phyloP scores from a whole-genome alignment of 306 rosid genomes.

The Alnus rubra region DNA sequence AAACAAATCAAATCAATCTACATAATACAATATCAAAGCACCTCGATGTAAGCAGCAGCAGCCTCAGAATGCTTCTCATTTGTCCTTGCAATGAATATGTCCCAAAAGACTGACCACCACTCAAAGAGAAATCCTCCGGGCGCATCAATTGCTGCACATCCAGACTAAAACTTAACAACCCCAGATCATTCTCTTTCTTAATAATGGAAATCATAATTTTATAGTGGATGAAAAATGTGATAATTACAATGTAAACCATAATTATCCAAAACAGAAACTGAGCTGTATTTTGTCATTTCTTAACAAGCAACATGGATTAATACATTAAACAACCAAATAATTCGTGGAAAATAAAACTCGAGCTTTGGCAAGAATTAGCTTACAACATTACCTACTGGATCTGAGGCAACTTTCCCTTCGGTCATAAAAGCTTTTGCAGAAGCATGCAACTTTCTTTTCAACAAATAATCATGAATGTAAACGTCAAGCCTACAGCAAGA shows the following conservation, averaged over 20 bases:
- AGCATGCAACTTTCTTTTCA: conserved; percentile 68
- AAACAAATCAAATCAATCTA: conserved; percentile 5
- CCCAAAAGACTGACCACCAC: conserved; percentile 99
- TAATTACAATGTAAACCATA: not conserved
- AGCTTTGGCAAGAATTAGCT: conserved; percentile 9
- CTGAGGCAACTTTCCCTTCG: conserved; percentile 82
- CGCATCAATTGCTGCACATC: conserved; percentile 90
- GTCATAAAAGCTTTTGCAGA: conserved; percentile 81
- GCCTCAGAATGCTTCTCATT: conserved; percentile 87
- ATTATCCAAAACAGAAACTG: not conserved
- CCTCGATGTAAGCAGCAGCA: conserved; percentile 90
- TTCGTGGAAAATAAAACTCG: not conserved
- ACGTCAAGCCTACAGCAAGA: conserved; percentile 79
- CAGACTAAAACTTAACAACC: conserved; percentile 21
- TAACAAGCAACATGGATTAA: conserved; percentile 4
- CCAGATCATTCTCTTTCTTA: not conserved
- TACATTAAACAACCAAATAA: not conserved
- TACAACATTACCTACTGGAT: conserved; percentile 74
- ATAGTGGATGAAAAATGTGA: not conserved
- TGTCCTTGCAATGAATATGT: conserved; percentile 84
- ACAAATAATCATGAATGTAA: conserved; percentile 79
- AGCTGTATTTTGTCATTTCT: not conserved
- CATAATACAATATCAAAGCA: conserved; percentile 20
- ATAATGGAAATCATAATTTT: not conserved
- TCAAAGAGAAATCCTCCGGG: conserved; percentile 93